Base-by-base conservation (phyloP, 2,329 filamentous ascomycete genomes). In the Ophiostoma perfectum region DNA sequence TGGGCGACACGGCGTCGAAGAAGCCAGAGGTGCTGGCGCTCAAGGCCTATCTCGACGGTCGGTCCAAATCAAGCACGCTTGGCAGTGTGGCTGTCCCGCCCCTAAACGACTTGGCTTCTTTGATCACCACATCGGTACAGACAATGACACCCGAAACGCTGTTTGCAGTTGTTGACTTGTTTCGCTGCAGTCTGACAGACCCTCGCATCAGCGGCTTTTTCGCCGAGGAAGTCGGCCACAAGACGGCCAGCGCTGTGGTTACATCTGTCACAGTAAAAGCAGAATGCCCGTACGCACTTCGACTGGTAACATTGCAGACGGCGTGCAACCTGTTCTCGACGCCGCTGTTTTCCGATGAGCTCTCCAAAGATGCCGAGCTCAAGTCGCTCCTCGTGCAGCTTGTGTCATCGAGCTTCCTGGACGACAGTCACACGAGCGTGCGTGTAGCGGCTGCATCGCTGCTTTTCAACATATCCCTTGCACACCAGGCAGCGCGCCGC, bases 111-210 rank as follows among this genome's bases (percentile, higher is more conserved):
- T 87, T 97, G 70, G 85, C 87, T 0, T 74, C 74, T 0, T 88
- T 90, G 72, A 70, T 97, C 5, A 82, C 81, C 45, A 78, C 80
- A 1, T 84, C 84, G 0, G 81, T 87, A 3, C 74, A 78, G 0
- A 78, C 80, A 0, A 78, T 96, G 1, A 84, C 90, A 0, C 76
- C 80, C 0, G 90, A 91, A 14, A 80, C 83, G 0, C 83, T 93
- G 60, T 98, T 98, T 75, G 86, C 92, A 0, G 81, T 93, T 0
- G 84, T 97, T n/a, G 95, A 98, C 75, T 84, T 99, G 1, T 84
- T 97, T 66, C 86, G 95, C 36, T 86, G 91, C 71, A 86, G 90
- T 0, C 85, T 97, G 68, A 82, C 88, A 12, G 94, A 98, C 74
- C 82, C 89, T 0, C 87, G 93, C 52, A 82, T 97, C 16, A 92